Percentiles rank a stretch among this genome's conserved stretches.
phyloP scores from a whole-genome alignment of 2,329 filamentous ascomycete genomes.

The Claviceps maximensis region DNA sequence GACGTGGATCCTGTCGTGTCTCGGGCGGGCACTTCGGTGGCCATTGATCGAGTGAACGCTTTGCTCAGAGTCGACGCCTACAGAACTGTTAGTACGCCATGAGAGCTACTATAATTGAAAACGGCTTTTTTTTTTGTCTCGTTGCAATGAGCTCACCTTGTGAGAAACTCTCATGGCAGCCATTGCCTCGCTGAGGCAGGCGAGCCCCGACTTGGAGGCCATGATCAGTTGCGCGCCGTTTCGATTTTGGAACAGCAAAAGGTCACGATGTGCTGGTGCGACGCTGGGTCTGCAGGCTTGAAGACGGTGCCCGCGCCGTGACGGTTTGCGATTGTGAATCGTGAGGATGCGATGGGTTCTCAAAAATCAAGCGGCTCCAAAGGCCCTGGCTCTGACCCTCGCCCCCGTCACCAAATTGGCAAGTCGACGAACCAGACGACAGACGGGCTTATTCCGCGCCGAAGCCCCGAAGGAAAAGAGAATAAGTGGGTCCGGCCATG shows the following conservation, averaged over 20 bases:
- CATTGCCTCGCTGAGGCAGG: slow-evolving; percentile 40
- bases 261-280: background rate
- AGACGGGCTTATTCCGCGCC: slow-evolving; percentile 16
- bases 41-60: slow-evolving; percentile 41
- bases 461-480: slow-evolving; percentile 3
- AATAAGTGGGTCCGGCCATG: slow-evolving; percentile 12
- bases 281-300: background rate
- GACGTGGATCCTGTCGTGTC: slow-evolving; percentile 22
- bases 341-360: background rate
- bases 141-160: slow-evolving; percentile 14
- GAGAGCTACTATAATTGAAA: background rate
- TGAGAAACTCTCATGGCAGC: slow-evolving; percentile 33
- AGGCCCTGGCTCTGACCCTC: too few species aligned
- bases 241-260: background rate
- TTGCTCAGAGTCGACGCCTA: slow-evolving; percentile 23
- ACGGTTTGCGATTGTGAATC: slow-evolving; percentile 2
- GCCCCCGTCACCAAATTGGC: too few species aligned
- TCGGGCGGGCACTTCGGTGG: slow-evolving; percentile 34
- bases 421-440: too few species aligned
- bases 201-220: slow-evolving; percentile 26
- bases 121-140: too few species aligned
- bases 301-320: slow-evolving; percentile 5
- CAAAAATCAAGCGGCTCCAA: slow-evolving; percentile 16
- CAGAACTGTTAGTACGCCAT: background rate
- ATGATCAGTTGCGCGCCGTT: slow-evolving; percentile 2